Evolutionary conservation across 306 rosid species (phyloP), one percentile per base, ranked within the genome.

Genomic region (Cucurbita moschata): DNA sequence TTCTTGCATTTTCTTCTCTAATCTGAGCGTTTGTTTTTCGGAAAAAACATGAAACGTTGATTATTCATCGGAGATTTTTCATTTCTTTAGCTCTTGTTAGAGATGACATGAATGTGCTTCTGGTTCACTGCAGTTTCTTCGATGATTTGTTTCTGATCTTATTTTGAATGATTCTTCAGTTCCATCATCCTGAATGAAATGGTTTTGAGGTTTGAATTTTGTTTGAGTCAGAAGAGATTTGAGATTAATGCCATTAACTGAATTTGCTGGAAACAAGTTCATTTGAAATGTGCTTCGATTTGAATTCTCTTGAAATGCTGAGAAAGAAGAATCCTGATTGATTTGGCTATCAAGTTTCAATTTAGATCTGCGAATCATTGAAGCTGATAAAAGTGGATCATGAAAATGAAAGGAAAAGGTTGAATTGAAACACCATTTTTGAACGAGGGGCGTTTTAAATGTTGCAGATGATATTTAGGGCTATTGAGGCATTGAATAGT

Each of bases 401-500:
- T 73, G 42, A 4, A 59, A 46, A 23, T 4, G 30, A 53, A 46
- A 23, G 2, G 55, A 53, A 55, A 53, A 10, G 52, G 9, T 65
- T 63, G 37, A 56, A 37, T 37, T 38, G 16, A 14, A 55, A 40
- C 13, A 58, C 35, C 59, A 5, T 39, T 19, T 47, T 37, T 74
- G 72, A 47, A 49, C 62, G 13, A 12, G 64, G 10, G 44, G 8
- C 15, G 9, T 38, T 73, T 50, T 37, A 19, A 43, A 62, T 65
- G 12, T 58, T 75, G 72, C 84, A 91, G 92, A 91, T 91, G 92
- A 91, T 91, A 42, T 19, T 84, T 67, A 81, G 78, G 56, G 97
- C 97, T 21, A 77, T 91, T 26, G 91, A 87, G 60, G 84, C 81
- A 7, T 53, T 84, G 71, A 74, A 87, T 47, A 87, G 85, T 15